A percentile compares a stretch with the other conserved stretches of the same genome.
These are phyloP conservation scores for Plectosphaerella sp. DNA, from an alignment of 2,329 filamentous ascomycete genomes.

Conservation along the genomic window DNA sequence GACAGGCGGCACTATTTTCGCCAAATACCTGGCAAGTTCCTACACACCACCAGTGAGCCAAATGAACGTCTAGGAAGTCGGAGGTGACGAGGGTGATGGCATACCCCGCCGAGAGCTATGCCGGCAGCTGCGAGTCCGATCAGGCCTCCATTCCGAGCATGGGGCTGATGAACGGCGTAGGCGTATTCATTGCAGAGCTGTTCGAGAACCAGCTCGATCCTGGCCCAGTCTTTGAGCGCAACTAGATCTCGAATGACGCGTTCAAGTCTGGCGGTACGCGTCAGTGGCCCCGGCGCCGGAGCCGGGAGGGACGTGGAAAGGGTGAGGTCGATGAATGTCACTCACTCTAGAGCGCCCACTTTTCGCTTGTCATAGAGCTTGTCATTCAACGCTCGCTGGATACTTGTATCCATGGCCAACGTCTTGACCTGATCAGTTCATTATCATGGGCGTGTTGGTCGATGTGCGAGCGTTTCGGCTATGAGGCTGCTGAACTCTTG, in stretches of 20 bases:
- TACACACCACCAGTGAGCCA: conserved; percentile 29
- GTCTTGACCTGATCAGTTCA: too few relatives aligned
- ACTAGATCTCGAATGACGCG: conserved; percentile 83
- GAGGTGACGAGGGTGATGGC: conserved; percentile 26
- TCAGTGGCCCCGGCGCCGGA: neutral
- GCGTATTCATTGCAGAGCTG: conserved; percentile 98
- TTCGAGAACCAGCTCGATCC: conserved; percentile 83
- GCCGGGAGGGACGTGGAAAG: conserved; percentile 1
- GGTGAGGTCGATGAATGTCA: conserved; percentile 12
- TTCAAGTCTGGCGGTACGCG: conserved; percentile 62
- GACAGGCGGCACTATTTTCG: conserved; percentile 92
- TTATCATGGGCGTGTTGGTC: conserved; percentile 7
- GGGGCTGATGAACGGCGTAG: conserved; percentile 93
- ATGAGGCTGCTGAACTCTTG: too few relatives aligned
- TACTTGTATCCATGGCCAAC: conserved; percentile 71
- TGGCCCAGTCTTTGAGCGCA: conserved; percentile 69
- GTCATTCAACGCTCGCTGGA: conserved; percentile 90
- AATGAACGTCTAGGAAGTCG: neutral
- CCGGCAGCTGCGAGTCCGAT: conserved; percentile 94
- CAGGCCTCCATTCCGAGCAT: conserved; percentile 91
- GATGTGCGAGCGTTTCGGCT: neutral
- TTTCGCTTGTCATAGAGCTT: conserved; percentile 99
- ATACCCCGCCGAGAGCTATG: conserved; percentile 86
- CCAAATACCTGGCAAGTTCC: conserved; percentile 87
- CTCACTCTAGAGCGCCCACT: conserved; percentile 90